phyloP scores from a whole-genome alignment of 2,329 filamentous ascomycete species.

The Exophiala aquamarina region DNA sequence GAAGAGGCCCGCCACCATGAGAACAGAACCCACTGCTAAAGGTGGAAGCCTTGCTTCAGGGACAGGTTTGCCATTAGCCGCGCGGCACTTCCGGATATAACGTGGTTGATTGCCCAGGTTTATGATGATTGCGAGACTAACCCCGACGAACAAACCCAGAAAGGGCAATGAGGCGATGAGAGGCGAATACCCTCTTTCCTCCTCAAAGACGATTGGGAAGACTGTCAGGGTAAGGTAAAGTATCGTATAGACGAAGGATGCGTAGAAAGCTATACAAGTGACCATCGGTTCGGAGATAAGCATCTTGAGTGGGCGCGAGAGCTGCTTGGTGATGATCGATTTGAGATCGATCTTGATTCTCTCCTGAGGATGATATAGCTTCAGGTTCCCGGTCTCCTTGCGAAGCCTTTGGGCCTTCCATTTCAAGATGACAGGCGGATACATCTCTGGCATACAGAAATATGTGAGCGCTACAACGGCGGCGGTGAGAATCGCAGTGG shows the following conservation, averaged over 20 bases:
- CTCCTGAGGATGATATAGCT: conserved; percentile 49
- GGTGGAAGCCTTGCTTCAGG: conserved; percentile 46
- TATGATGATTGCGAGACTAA: conserved; percentile 40
- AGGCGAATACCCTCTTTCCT: conserved; percentile 43
- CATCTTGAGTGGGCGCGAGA: conserved; percentile 45
- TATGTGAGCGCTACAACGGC: conserved; percentile 29
- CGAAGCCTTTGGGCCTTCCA: conserved; percentile 39
- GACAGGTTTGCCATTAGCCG: conserved; percentile 33
- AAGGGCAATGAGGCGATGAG: conserved; percentile 48
- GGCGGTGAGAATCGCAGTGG: conserved; percentile 43
- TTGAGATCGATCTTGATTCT: conserved; percentile 41
- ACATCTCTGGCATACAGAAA: conserved; percentile 41
- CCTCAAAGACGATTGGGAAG: conserved; percentile 49
- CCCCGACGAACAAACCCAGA: conserved; percentile 46
- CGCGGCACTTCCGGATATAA: conserved; percentile 8
- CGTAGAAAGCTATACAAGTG: conserved; percentile 45
- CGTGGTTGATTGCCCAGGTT: conserved; percentile 43
- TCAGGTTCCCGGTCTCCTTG: conserved; percentile 38
- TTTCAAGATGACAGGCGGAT: conserved; percentile 40
- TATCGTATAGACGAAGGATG: conserved; percentile 48
- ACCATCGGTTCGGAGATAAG: conserved; percentile 51
- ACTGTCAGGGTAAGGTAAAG: conserved; percentile 49
- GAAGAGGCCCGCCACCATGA: conserved; percentile 46
- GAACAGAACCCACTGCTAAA: conserved; percentile 45
- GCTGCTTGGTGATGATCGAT: conserved; percentile 44